These are phyloP conservation scores for Kernera saxatilis DNA, from an alignment of 345 rosid genomes.

Conservation along the genomic window DNA sequence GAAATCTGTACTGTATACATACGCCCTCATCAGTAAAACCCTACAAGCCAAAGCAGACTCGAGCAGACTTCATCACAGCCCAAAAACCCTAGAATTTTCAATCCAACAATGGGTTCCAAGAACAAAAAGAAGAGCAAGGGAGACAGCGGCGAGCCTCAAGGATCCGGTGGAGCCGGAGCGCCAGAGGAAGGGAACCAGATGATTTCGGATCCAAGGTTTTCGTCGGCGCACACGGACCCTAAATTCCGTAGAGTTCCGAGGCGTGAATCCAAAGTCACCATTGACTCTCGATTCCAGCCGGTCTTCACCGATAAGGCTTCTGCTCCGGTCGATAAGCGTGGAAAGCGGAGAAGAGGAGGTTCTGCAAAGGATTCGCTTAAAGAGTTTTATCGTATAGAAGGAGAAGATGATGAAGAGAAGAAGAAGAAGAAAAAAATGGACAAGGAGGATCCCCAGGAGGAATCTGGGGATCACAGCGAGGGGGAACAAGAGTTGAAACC, in stretches of 20 bases:
- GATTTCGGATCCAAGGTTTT: constrained; percentile 63
- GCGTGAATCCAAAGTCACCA: constrained; percentile 56
- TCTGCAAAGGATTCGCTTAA: constrained; percentile 38
- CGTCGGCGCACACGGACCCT: constrained; percentile 69
- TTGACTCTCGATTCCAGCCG: constrained; percentile 68
- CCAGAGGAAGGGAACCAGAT: constrained; percentile 19
- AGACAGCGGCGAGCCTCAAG: not conserved
- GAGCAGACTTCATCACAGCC: too few relatives aligned
- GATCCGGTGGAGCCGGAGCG: constrained; percentile 1
- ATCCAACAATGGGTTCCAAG: constrained; percentile 19
- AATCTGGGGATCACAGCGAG: constrained; percentile 28
- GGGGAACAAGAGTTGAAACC: constrained; percentile 21
- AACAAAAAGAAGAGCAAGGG: constrained; percentile 2
- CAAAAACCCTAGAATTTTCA: constrained; percentile 9
- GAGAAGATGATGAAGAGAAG: constrained; percentile 17
- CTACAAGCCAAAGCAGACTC: too few relatives aligned
- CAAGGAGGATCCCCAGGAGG: constrained; percentile 6
- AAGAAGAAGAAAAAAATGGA: not conserved
- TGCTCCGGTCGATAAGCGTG: constrained; percentile 73
- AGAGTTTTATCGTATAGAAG: constrained; percentile 57
- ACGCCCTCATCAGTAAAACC: too few relatives aligned
- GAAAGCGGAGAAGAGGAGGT: constrained; percentile 52
- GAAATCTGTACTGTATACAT: too few relatives aligned
- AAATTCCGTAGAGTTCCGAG: constrained; percentile 70
- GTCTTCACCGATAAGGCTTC: constrained; percentile 60